Percentiles rank a stretch among this genome's conserved stretches.
Conservation (phyloP, 2,329 filamentous ascomycete genomes). For the Fusarium brevicatenulatum region DNA sequence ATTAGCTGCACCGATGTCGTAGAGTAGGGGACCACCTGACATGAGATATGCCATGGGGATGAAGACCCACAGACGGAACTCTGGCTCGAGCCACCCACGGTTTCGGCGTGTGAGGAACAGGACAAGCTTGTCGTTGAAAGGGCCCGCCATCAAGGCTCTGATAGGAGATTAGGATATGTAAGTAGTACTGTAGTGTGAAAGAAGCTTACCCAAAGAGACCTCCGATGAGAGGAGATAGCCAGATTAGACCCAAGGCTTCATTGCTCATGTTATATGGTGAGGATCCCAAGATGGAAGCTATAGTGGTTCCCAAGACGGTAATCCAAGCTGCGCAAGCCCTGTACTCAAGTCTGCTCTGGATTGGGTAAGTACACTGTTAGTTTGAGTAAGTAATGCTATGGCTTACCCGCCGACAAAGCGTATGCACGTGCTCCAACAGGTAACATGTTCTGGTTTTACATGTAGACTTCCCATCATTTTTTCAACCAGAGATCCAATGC, state of each 20-base stretch:
- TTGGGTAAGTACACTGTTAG: no score
- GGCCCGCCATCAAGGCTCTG: neutral
- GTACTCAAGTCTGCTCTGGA: neutral
- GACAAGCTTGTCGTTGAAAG: neutral
- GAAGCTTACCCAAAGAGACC: neutral
- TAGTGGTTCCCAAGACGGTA: neutral
- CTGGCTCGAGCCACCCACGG: neutral
- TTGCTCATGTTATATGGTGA: neutral
- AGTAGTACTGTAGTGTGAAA: rapidly evolving
- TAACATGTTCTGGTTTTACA: no score
- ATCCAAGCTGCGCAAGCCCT: neutral
- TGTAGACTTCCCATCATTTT: no score
- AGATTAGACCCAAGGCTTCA: neutral
- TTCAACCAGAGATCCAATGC: no score
- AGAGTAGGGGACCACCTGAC: neutral
- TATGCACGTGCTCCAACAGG: no score
- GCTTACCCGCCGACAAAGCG: neutral
- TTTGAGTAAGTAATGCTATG: rapidly evolving
- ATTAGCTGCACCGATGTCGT: neutral
- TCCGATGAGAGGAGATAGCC: neutral
- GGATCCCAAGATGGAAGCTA: neutral
- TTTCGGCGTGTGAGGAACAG: neutral
- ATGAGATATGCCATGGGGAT: neutral
- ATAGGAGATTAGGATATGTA: rapidly evolving
- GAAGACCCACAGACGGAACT: neutral